Evolutionary conservation across 2,329 filamentous ascomycete genomes (phyloP), one percentile per base, ranked within the genome.

Genomic region (Calonectria crousiana): DNA sequence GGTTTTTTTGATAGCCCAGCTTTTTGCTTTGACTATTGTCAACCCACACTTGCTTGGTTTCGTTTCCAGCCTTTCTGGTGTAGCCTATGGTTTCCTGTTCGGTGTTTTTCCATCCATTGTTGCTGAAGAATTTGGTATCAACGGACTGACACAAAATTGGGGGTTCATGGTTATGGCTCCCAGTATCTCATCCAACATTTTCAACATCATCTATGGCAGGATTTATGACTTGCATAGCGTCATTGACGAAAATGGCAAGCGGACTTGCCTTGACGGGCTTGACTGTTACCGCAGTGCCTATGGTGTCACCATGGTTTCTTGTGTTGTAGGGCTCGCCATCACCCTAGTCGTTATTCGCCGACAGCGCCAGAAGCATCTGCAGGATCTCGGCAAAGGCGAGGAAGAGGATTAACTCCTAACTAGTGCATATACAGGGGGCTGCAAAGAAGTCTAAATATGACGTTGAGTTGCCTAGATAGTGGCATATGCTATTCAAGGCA

Each of bases 61-160:
- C 34, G 93, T 98, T 23, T 98, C 96, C 0, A 91, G 92, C 0
- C 89, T 98, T 28, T 98, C 94, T 0, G 97, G 97, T 0, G 87
- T 98, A 1, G 96, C 93, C 1, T 99, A 99, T 83, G 97, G 97
- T 3, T 95, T 98, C 77, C 89, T 98, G 0, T 98, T 98, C 78
- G 97, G 97, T 41, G 96, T 98, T 26, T 98, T 95, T 84, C 97
- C 97, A 0, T 96, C 95, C 16, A 92, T 98, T 23, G 91, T 95
- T 13, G 95, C 96, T 9, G 96, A 98, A 83, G 93, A 94, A 0
- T 99, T 99, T 83, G 97, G 97, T 10, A 94, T 98, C 32, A 90
- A 93, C 74, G 96, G 96, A 1, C 88, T 99, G 60, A 95, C 94
- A 70, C 95, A 98, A 82, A 99, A 98, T 82, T 99, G 97, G 96